Conservation (phyloP, 1,139 yeast species). For the Lodderomyces margitis region DNA sequence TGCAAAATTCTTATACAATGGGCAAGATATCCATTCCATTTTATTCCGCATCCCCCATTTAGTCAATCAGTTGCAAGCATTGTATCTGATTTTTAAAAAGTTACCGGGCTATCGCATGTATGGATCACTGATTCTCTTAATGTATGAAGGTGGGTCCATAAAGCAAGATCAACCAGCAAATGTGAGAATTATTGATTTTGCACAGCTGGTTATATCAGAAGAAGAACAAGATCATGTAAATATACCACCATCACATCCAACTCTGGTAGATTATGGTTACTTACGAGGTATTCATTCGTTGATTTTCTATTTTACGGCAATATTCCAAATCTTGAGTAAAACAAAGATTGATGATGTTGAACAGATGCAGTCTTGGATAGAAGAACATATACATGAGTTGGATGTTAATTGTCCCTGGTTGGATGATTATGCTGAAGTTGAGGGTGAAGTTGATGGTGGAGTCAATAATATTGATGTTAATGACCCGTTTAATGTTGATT, state of each 20-base stretch:
- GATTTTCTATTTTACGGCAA: slow-evolving; percentile 54
- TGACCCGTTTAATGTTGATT: slow-evolving; percentile 28
- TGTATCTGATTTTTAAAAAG: slow-evolving; percentile 52
- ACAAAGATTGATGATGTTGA: slow-evolving; percentile 12
- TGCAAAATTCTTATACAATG: slow-evolving; percentile 78
- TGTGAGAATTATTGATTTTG: slow-evolving; percentile 89
- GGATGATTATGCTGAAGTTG: slow-evolving; percentile 44
- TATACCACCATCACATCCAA: slow-evolving; percentile 66
- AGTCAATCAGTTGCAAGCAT: slow-evolving; percentile 55
- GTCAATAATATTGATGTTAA: slow-evolving; percentile 10
- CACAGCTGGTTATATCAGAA: slow-evolving; percentile 83
- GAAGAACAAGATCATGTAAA: slow-evolving; percentile 35
- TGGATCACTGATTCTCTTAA: slow-evolving; percentile 83
- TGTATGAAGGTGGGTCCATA: slow-evolving; percentile 68
- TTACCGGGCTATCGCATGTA: slow-evolving; percentile 84
- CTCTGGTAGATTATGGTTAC: slow-evolving; percentile 76
- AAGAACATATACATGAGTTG: slow-evolving; percentile 19
- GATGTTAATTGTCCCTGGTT: slow-evolving; percentile 37
- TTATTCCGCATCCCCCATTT: slow-evolving; percentile 67
- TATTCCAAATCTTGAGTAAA: slow-evolving; percentile 50
- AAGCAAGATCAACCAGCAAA: slow-evolving; percentile 31
- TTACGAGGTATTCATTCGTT: slow-evolving; percentile 75
- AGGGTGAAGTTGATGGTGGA: slow-evolving; percentile 19
- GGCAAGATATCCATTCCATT: slow-evolving; percentile 55
- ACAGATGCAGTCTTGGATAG: slow-evolving; percentile 20